Evolutionary conservation across 2,329 filamentous ascomycete species (phyloP).

Genomic region (Rosellinia necatrix): DNA sequence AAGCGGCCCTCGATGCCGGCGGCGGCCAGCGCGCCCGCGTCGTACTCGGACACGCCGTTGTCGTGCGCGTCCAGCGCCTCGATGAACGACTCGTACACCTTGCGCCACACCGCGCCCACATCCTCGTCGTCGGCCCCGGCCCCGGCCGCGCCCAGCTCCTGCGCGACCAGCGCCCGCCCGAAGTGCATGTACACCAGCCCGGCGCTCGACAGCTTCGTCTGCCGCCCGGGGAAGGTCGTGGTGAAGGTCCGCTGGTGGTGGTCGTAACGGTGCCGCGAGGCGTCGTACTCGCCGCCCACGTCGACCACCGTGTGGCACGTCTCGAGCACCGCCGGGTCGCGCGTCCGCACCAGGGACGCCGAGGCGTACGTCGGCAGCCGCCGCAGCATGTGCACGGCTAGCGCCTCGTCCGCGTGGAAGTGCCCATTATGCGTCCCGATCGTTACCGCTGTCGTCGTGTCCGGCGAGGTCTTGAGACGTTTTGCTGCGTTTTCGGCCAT

Average conservation of each 20-base stretch:
- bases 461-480: slow-evolving; percentile 73
- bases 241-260: slow-evolving; percentile 95
- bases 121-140: slow-evolving; percentile 70
- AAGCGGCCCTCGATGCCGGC: slow-evolving; percentile 83
- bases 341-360: slow-evolving; percentile 80
- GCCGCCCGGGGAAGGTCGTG: slow-evolving; percentile 80
- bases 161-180: slow-evolving; percentile 79
- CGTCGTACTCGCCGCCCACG: slow-evolving; percentile 93
- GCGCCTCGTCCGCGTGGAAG: slow-evolving; percentile 98
- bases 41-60: slow-evolving; percentile 88
- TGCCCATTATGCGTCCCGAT: slow-evolving; percentile 98
- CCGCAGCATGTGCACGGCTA: slow-evolving; percentile 94
- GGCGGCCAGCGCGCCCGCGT: slow-evolving; percentile 68
- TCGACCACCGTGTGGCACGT: slow-evolving; percentile 95
- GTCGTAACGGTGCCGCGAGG: slow-evolving; percentile 79
- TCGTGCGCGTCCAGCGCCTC: slow-evolving; percentile 98
- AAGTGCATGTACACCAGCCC: slow-evolving; percentile 97
- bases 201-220: slow-evolving; percentile 90
- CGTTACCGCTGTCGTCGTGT: slow-evolving; percentile 49
- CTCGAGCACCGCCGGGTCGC: slow-evolving; percentile 77
- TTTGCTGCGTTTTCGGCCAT: slow-evolving; percentile 78
- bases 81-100: slow-evolving; percentile 91
- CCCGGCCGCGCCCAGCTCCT: slow-evolving; percentile 56
- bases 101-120: slow-evolving; percentile 77
- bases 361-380: slow-evolving; percentile 79